phyloP scores from a whole-genome alignment of 176 grass and related monocot genomes.

The Musa acuminata region DNA sequence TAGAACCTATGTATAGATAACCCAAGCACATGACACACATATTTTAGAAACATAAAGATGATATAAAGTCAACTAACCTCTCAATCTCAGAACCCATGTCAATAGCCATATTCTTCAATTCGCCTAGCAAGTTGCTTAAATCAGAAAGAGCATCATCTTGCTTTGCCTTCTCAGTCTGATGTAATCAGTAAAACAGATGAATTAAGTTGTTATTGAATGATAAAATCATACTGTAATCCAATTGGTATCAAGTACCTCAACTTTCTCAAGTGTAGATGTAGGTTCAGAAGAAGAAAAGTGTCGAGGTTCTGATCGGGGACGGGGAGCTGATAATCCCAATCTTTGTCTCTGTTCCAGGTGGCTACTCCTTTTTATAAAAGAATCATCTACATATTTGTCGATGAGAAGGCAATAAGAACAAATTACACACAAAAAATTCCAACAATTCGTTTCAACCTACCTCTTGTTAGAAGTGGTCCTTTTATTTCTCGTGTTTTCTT shows the following conservation, averaged over 20 bases:
- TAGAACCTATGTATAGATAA: background rate
- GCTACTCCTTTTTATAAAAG: conserved; percentile 48
- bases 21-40: background rate
- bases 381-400: conserved; percentile 37
- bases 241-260: conserved; percentile 36
- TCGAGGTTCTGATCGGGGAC: conserved; percentile 30
- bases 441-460: conserved; percentile 25
- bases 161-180: conserved; percentile 60
- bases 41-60: background rate
- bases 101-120: conserved; percentile 72
- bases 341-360: conserved; percentile 66
- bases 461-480: conserved; percentile 44
- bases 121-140: conserved; percentile 56
- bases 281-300: conserved; percentile 29
- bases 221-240: background rate
- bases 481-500: conserved; percentile 78
- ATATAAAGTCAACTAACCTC: conserved; percentile 28
- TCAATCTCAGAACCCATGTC: conserved; percentile 74
- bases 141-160: conserved; percentile 66
- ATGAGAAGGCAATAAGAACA: background rate
- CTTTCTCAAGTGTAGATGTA: conserved; percentile 51
- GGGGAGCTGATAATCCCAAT: conserved; percentile 40
- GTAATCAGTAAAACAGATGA: background rate
- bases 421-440: background rate
- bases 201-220: background rate